Conservation (phyloP, 1,139 yeast species). For the Nakaseomyces delphensis region DNA sequence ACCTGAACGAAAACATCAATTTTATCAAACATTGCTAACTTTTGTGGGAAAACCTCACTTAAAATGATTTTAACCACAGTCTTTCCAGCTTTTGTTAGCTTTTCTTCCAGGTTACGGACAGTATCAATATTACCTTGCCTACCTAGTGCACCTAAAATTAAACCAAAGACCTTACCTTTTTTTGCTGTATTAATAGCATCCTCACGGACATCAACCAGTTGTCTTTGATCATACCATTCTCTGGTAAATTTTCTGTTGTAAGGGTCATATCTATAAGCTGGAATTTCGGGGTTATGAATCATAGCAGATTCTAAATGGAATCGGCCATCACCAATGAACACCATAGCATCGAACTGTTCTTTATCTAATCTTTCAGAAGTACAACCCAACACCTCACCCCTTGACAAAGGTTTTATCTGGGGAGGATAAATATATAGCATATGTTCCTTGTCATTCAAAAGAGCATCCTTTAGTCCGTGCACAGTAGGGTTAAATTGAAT, state of each 20-base stretch:
- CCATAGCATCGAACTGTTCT: slow-evolving; percentile 62
- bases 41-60: slow-evolving; percentile 90
- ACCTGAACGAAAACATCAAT: slow-evolving; percentile 95
- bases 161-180: slow-evolving; percentile 61
- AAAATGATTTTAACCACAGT: slow-evolving; percentile 73
- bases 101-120: slow-evolving; percentile 51
- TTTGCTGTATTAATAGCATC: slow-evolving; percentile 60
- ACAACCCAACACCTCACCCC: slow-evolving; percentile 95
- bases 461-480: slow-evolving; percentile 61
- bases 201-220: slow-evolving; percentile 63
- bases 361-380: slow-evolving; percentile 75
- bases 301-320: slow-evolving; percentile 92
- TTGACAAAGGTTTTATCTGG: slow-evolving; percentile 84
- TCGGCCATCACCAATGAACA: slow-evolving; percentile 93
- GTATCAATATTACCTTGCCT: slow-evolving; percentile 89
- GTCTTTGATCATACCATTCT: slow-evolving; percentile 80
- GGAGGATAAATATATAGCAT: slow-evolving; percentile 70
- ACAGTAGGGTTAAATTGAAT: slow-evolving; percentile 94
- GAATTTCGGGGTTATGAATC: slow-evolving; percentile 92
- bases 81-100: slow-evolving; percentile 46
- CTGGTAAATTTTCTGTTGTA: slow-evolving; percentile 83
- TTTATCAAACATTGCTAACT: slow-evolving; percentile 87
- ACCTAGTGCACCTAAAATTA: slow-evolving; percentile 91
- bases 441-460: slow-evolving; percentile 40
- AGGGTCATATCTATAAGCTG: slow-evolving; percentile 92